Evolutionary conservation across 805 yeast species (phyloP).

Genomic region (Starmerella sp.): DNA sequence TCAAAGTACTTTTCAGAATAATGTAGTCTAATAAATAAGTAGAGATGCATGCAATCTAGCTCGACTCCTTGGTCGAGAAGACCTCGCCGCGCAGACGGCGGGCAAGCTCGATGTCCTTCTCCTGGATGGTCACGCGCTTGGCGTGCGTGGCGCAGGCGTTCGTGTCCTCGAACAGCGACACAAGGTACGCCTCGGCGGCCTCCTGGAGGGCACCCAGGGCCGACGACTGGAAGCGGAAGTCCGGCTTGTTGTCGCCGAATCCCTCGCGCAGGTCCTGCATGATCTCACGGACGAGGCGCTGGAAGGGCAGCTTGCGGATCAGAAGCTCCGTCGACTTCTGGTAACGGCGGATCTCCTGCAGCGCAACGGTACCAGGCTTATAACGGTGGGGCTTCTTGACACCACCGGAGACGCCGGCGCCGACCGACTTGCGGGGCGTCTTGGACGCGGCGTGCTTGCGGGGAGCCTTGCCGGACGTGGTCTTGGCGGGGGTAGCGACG

Average conservation of each 20-base stretch:
- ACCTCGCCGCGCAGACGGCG: slow-evolving; percentile 82
- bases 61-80: slow-evolving; percentile 20
- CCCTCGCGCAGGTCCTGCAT: slow-evolving; percentile 82
- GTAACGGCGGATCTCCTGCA: slow-evolving; percentile 85
- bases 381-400: slow-evolving; percentile 89
- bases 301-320: slow-evolving; percentile 84
- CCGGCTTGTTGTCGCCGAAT: slow-evolving; percentile 24
- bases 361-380: slow-evolving; percentile 91
- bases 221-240: slow-evolving; percentile 73
- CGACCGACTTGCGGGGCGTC: slow-evolving; percentile 85
- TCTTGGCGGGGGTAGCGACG: slow-evolving; percentile 64
- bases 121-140: slow-evolving; percentile 85
- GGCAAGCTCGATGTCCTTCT: slow-evolving; percentile 83
- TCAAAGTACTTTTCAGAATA: not conserved
- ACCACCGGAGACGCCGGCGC: slow-evolving; percentile 64
- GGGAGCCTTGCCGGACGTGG: slow-evolving; percentile 89
- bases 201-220: slow-evolving; percentile 88
- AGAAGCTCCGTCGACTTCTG: slow-evolving; percentile 79
- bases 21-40: not conserved
- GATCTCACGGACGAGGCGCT: slow-evolving; percentile 80
- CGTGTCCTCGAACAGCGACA: slow-evolving; percentile 77
- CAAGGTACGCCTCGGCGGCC: slow-evolving; percentile 81
- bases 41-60: slow-evolving; percentile 6
- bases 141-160: slow-evolving; percentile 89
- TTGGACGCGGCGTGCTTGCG: slow-evolving; percentile 84